Evolutionary conservation across 192 early-diverging fungal genomes (phyloP).

Genomic region (Coemansia sp.): DNA sequence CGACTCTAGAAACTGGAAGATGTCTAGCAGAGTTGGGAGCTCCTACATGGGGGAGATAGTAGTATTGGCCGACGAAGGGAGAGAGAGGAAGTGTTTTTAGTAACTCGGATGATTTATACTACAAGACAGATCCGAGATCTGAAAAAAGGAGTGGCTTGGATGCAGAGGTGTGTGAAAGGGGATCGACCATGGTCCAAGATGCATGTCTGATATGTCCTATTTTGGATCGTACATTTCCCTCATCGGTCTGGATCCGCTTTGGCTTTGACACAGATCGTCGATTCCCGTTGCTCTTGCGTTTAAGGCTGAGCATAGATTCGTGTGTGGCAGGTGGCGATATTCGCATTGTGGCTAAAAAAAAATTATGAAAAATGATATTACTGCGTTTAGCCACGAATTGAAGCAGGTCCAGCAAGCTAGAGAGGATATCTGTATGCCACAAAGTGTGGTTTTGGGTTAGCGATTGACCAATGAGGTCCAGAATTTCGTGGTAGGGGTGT

Average conservation of each 20-base stretch:
- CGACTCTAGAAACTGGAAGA: constrained; percentile 46
- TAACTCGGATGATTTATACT: neutral
- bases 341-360: neutral
- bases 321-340: neutral
- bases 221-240: neutral
- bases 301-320: neutral
- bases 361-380: neutral
- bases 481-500: neutral
- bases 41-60: constrained; percentile 6
- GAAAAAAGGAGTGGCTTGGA: neutral
- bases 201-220: neutral
- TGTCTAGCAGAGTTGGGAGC: constrained; percentile 42
- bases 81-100: neutral
- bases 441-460: neutral
- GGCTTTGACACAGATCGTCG: neutral
- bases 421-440: neutral
- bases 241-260: neutral
- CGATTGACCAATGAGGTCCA: neutral
- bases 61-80: neutral
- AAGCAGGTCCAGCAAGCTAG: neutral
- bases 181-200: neutral
- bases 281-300: constrained; percentile 1
- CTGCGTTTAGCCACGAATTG: neutral
- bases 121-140: neutral
- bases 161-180: neutral